phyloP scores from a whole-genome alignment of 441 rosid genomes.

The Erodium moschatum region DNA sequence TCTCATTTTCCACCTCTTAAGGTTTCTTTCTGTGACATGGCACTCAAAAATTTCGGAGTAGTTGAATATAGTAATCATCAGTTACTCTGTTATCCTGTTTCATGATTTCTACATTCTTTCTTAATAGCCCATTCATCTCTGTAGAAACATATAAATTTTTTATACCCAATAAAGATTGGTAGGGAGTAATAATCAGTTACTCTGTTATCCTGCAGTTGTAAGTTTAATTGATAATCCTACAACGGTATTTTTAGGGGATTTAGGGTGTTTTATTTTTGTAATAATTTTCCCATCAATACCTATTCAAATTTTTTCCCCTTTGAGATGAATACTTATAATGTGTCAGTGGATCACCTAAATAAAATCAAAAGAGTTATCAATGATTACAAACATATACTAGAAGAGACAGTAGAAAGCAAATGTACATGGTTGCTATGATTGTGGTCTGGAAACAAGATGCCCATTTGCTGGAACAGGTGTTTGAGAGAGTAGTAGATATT shows the following conservation, averaged over 20 bases:
- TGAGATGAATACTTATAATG: not conserved
- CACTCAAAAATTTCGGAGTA: not conserved
- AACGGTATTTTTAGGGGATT: not conserved
- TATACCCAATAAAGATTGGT: not conserved
- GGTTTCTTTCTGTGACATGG: slow-evolving; percentile 32
- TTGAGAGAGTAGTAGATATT: no score
- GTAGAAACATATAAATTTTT: not conserved
- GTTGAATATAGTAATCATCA: not conserved
- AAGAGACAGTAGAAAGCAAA: not conserved
- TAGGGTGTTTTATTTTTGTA: not conserved
- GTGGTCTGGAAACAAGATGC: not conserved
- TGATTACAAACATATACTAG: not conserved
- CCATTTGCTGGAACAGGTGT: not conserved
- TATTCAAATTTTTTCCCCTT: not conserved
- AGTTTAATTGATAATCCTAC: not conserved
- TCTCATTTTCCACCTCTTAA: slow-evolving; percentile 75
- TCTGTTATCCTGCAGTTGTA: not conserved
- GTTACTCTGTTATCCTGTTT: not conserved
- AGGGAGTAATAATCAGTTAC: no score
- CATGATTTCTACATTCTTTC: not conserved
- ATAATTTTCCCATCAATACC: no score
- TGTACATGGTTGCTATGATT: not conserved
- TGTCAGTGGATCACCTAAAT: not conserved
- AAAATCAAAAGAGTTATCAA: not conserved
- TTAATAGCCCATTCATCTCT: not conserved